Evolutionary conservation across 176 grass and related monocot species (phyloP).

Genomic region (Carex kokanica): DNA sequence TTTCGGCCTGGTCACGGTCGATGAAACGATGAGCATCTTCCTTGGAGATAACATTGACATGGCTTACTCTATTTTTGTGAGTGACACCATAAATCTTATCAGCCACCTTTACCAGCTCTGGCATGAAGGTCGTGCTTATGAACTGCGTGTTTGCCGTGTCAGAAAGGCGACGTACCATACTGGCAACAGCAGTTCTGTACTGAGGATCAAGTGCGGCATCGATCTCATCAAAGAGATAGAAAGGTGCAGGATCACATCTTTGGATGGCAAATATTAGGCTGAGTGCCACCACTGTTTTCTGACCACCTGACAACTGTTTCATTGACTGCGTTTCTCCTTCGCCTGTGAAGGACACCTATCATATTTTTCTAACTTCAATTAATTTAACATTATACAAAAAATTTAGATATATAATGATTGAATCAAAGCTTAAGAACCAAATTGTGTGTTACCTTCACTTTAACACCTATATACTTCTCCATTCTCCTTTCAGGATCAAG

Average conservation of each 20-base stretch:
- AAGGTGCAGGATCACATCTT: conserved; percentile 91
- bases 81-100: conserved; percentile 96
- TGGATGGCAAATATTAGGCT: conserved; percentile 97
- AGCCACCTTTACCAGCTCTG: conserved; percentile 81
- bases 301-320: conserved; percentile 95
- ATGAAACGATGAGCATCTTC: conserved; percentile 89
- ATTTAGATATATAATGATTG: no score
- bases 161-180: conserved; percentile 80
- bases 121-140: conserved; percentile 75
- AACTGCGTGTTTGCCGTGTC: conserved; percentile 83
- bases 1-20: conserved; percentile 85
- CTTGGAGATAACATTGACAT: conserved; percentile 75
- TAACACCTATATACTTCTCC: conserved; percentile 92
- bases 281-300: conserved; percentile 93
- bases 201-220: conserved; percentile 96
- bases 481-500: conserved; percentile 68
- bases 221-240: conserved; percentile 98
- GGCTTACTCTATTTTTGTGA: conserved; percentile 89
- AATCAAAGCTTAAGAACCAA: background rate
- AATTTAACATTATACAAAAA: background rate
- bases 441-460: conserved; percentile 65
- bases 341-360: conserved; percentile 94
- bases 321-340: conserved; percentile 96
- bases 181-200: conserved; percentile 85
- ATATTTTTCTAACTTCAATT: background rate